Base-by-base conservation (phyloP, 805 yeast genomes). In the Pichia sporocuriosa region DNA sequence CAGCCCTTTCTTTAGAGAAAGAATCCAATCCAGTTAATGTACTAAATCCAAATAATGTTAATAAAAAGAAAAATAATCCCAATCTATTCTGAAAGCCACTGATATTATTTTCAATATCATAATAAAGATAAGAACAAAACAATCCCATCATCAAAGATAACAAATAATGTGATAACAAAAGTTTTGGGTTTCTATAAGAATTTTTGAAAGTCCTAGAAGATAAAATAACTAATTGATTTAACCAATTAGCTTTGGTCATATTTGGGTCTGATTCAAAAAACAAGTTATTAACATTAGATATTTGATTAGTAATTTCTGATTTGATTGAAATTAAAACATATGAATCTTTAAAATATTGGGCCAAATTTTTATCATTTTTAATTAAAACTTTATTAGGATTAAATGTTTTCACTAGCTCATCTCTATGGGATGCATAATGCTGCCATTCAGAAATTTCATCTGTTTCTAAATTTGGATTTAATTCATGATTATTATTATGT, bases 61-160 rank as follows among this genome's bases (percentile, higher is more conserved):
- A 69, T 39, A 89, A 64, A 61, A 93, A 93, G 68, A 93, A 90
- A 63, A 93, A 93, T 45, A 93, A 68, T 0, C 98, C 98, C 49
- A 93, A 70, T 53, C 98, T 73, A 62, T 93, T 93, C 61, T 93
- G 98, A 69, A 93, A 93, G 0, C 98, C 98, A 54, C 95, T 80
- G 42, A 93, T 90, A 59, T 90, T 96, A 57, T 87, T 84, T 32
- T 79, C 68, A 21, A 90, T 79, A 55, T 87, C 72, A 63, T 81
- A 90, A 61, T 93, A 93, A 31, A 93, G 68, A 37, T 75, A 75
- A 0, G 97, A 96, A 62, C 96, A 81, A 62, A 90, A 84, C 4
- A 79, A 56, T 1, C 95, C 96, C 61, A 90, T 76, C 13, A 80
- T 59, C 8, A 85, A 62, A 0, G 96, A 81, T 45, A 90, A 68